Percentiles rank a stretch among this genome's conserved stretches.
Conservation (phyloP, 768 basidiomycete species). For the Tephrocybe sp. region DNA sequence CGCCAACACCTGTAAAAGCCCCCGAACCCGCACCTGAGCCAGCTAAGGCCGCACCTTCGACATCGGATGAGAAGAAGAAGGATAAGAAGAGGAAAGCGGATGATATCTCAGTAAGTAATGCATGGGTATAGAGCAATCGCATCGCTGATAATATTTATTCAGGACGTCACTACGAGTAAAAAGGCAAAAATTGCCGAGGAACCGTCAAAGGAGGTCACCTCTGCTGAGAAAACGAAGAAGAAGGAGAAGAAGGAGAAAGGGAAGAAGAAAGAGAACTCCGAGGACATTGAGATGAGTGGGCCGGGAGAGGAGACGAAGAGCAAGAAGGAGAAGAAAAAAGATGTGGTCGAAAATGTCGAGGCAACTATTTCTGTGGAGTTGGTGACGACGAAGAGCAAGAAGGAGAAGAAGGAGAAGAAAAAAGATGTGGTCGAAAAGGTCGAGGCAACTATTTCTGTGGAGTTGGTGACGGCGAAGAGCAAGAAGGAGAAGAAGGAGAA, state of each 20-base stretch:
- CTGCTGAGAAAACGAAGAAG: conserved; percentile 27
- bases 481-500: conserved; percentile 5
- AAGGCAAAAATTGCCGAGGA: conserved; percentile 28
- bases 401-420: conserved; percentile 19
- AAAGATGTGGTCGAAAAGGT: conserved; percentile 4
- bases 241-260: conserved; percentile 31
- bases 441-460: conserved; percentile 13
- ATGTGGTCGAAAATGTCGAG: conserved; percentile 15
- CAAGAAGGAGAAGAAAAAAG: conserved; percentile 22
- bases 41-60: background rate
- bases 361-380: conserved; percentile 8
- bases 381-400: conserved; percentile 7
- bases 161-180: conserved; percentile 22
- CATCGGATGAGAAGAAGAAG: conserved; percentile 27
- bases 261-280: conserved; percentile 19
- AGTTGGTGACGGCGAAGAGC: background rate
- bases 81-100: conserved; percentile 35
- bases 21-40: conserved; percentile 13
- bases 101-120: conserved; percentile 23
- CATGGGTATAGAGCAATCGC: background rate
- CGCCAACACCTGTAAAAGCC: conserved; percentile 9
- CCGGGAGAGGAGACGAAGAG: conserved; percentile 13
- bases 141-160: background rate
- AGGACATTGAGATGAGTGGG: conserved; percentile 11
- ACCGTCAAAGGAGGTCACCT: conserved; percentile 11